Conservation (phyloP, 345 rosid species). For the Schrenkiella parvula region DNA sequence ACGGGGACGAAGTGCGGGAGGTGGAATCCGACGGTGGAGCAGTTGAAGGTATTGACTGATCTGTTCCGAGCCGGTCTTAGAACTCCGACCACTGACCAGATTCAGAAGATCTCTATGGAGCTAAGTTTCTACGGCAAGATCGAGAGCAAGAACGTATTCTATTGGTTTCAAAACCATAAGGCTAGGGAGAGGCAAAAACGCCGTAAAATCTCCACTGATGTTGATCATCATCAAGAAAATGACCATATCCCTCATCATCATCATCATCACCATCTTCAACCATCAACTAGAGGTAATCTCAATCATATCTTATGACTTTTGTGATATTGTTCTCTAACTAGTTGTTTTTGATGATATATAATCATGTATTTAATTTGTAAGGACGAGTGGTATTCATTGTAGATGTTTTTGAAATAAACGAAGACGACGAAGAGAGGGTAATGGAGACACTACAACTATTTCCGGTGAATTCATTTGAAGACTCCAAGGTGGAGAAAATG, state of each 20-base stretch:
- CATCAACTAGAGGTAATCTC: slow-evolving; percentile 17
- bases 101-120: slow-evolving; percentile 86
- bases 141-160: slow-evolving; percentile 93
- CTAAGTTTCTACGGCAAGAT: slow-evolving; percentile 92
- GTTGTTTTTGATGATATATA: neutral
- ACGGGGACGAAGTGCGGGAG: slow-evolving; percentile 89
- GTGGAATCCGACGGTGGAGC: slow-evolving; percentile 94
- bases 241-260: neutral
- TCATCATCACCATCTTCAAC: neutral
- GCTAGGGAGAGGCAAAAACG: slow-evolving; percentile 94
- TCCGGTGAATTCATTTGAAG: slow-evolving; percentile 43
- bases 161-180: slow-evolving; percentile 97
- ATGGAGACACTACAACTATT: slow-evolving; percentile 83
- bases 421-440: slow-evolving; percentile 46
- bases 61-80: slow-evolving; percentile 86
- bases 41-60: slow-evolving; percentile 77
- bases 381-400: neutral
- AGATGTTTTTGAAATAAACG: slow-evolving; percentile 22
- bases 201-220: slow-evolving; percentile 56
- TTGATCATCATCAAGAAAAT: slow-evolving; percentile 33
- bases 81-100: slow-evolving; percentile 93
- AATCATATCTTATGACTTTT: neutral
- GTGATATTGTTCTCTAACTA: neutral
- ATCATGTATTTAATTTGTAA: neutral
- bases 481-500: slow-evolving; percentile 43